Base-by-base conservation (phyloP, 768 basidiomycete genomes). In the Suillus americanus region DNA sequence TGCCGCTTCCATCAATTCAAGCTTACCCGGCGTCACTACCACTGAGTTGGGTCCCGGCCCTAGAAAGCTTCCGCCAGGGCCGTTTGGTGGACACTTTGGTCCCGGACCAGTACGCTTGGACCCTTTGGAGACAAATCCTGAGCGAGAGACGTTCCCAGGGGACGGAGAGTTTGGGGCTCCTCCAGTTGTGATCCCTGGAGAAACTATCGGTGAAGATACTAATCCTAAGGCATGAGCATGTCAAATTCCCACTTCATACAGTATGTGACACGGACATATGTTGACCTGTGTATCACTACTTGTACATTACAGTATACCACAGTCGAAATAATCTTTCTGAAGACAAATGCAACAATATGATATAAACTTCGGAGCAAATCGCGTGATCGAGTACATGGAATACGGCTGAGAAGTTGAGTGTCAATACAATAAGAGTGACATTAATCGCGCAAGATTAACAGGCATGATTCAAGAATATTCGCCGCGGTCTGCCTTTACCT, bases 141-240 rank as follows among this genome's bases (percentile, higher is more conserved):
- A 13, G 2, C 64, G 70, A 0, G 74, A 75, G 63, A 65, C 38
- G 5, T 56, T 75, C 23, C 74, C 74, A 37, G 75, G 74, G 13
- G 7, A 62, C 35, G 74, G 74, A 1, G 69, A n/a, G 59, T 75
- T 77, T 45, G 74, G 74, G 12, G 62, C 55, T 3, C 68, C 66
- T 48, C 74, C 75, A 0, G 75, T 73, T 4, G 54, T 77, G n/a
- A 9, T 67, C 3, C 64, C 69, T 18, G 75, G 74, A 5, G 74
- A 77, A 61, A 75, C 65, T 2, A 1, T 77, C 1, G 75, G 75
- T 20, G 59, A 69, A 18, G 68, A 66, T 7, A 55, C 6, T 28
- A 57, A 65, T 9, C 16, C 48, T 18, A 59, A 59, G 40, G 40
- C 25, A 59, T 28, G 38, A 25, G 38, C 8, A 20, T 40, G 16